These are phyloP conservation scores for Cystobasidium ongulense DNA, from an alignment of 768 basidiomycete genomes.

Conservation along the genomic window DNA sequence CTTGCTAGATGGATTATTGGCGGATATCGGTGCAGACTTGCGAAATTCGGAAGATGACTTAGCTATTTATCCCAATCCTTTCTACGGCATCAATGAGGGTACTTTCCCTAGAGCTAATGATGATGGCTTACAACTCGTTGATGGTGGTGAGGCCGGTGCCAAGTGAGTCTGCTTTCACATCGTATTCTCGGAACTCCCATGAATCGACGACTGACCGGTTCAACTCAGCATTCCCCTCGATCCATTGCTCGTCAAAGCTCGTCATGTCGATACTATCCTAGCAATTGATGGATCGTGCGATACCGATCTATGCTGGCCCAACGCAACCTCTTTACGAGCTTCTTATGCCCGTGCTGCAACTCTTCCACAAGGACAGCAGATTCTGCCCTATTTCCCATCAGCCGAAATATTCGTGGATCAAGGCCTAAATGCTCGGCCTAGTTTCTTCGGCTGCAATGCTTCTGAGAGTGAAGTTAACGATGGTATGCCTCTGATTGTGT, in stretches of 20 bases:
- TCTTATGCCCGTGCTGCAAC: slow-evolving; percentile 19
- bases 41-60: slow-evolving; percentile 42
- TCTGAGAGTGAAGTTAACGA: slow-evolving; percentile 39
- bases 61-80: slow-evolving; percentile 45
- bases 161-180: slow-evolving; percentile 44
- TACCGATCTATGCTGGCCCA: slow-evolving; percentile 56
- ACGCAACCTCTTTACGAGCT: slow-evolving; percentile 50
- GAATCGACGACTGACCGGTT: not conserved
- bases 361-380: slow-evolving; percentile 21
- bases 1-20: slow-evolving; percentile 42
- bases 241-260: slow-evolving; percentile 61
- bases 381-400: slow-evolving; percentile 36
- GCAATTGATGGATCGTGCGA: slow-evolving; percentile 58
- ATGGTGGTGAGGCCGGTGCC: slow-evolving; percentile 62
- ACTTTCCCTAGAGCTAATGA: slow-evolving; percentile 55
- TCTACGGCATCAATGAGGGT: slow-evolving; percentile 48
- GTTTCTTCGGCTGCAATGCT: slow-evolving; percentile 72
- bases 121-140: slow-evolving; percentile 58
- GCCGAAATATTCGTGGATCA: slow-evolving; percentile 53
- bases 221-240: slow-evolving; percentile 53
- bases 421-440: slow-evolving; percentile 60
- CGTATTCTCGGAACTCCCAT: not conserved
- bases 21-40: slow-evolving; percentile 37
- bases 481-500: slow-evolving; percentile 25
- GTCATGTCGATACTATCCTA: slow-evolving; percentile 65